A percentile compares a stretch with the other conserved stretches of the same genome.
These are phyloP conservation scores for Amauroascus verrucosus DNA, from an alignment of 2,329 filamentous ascomycete genomes.

Conservation along the genomic window DNA sequence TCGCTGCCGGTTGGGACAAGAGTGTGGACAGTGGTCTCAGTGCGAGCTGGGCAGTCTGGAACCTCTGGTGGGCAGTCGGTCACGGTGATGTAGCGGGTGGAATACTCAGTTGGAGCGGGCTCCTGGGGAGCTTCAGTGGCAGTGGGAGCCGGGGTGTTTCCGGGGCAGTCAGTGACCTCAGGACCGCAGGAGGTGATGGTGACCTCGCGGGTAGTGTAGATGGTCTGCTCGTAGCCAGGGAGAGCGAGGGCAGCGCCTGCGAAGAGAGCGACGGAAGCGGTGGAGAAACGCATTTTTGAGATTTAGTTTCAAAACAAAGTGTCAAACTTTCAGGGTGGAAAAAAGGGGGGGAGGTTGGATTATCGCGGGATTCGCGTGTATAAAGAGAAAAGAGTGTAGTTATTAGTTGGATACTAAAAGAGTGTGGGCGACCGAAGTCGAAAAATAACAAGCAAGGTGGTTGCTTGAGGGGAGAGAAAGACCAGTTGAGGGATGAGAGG, in stretches of 20 bases:
- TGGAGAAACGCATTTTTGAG: conserved; percentile 39
- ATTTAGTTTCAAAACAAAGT: conserved; percentile 15
- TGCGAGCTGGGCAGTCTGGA: conserved; percentile 15
- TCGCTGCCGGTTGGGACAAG: conserved; percentile 8
- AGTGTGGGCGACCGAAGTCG: conserved; percentile 38
- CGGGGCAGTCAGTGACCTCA: conserved; percentile 51
- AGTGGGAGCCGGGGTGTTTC: conserved; percentile 20
- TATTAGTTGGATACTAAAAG: conserved; percentile 31
- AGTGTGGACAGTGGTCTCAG: conserved; percentile 4
- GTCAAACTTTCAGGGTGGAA: neutral
- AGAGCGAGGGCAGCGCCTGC: conserved; percentile 33
- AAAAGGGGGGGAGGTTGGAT: neutral
- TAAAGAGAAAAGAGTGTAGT: conserved; percentile 21
- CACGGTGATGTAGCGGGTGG: conserved; percentile 51
- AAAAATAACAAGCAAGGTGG: conserved; percentile 25
- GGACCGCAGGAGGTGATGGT: conserved; percentile 55
- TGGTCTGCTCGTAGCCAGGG: conserved; percentile 31
- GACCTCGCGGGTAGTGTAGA: conserved; percentile 50
- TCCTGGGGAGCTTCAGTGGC: conserved; percentile 14
- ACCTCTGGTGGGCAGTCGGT: conserved; percentile 52
- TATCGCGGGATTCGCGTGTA: neutral
- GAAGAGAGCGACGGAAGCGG: conserved; percentile 34
- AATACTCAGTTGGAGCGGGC: conserved; percentile 39
- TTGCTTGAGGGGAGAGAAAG: conserved; percentile 17
- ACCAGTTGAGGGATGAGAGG: conserved; percentile 21